Percentiles rank a stretch among this genome's conserved stretches.
These are phyloP conservation scores for Petunia secreta DNA, from an alignment of 257 asterid species.

Conservation along the genomic window DNA sequence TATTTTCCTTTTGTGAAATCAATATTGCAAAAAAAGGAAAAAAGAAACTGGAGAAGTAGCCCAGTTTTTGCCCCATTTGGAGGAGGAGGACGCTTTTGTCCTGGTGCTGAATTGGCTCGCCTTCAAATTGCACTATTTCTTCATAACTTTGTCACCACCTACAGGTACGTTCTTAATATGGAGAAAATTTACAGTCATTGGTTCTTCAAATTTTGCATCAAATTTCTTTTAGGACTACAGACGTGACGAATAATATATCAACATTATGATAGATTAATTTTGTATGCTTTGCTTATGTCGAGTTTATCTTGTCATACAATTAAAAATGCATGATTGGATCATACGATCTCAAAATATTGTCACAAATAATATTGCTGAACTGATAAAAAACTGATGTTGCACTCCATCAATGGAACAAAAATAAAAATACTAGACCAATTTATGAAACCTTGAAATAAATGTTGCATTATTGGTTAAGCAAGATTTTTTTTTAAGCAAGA, in stretches of 20 bases:
- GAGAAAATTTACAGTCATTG: too few species aligned
- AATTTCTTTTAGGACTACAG: not conserved
- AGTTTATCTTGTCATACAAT: not conserved
- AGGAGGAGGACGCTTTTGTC: conserved; percentile 90
- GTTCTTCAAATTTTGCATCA: not conserved
- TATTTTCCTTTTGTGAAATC: not conserved
- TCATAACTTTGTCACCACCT: conserved; percentile 68
- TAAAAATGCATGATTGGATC: not conserved
- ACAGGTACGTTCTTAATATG: conserved; percentile 42
- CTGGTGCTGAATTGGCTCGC: conserved; percentile 95
- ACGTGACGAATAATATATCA: not conserved
- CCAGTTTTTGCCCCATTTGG: conserved; percentile 84
- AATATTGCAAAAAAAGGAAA: conserved; percentile 48
- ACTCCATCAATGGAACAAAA: not conserved
- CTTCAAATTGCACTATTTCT: conserved; percentile 89
- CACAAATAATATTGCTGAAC: not conserved
- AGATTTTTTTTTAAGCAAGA: not conserved
- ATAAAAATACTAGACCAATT: not conserved
- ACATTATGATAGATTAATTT: not conserved
- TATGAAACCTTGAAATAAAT: not conserved
- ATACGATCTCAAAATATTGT: not conserved
- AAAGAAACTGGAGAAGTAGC: conserved; percentile 85
- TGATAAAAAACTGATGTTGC: not conserved
- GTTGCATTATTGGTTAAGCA: not conserved
- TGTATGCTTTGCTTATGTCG: not conserved